Conservation (phyloP, 2,329 filamentous ascomycete species). For the Calonectria henricotiae region DNA sequence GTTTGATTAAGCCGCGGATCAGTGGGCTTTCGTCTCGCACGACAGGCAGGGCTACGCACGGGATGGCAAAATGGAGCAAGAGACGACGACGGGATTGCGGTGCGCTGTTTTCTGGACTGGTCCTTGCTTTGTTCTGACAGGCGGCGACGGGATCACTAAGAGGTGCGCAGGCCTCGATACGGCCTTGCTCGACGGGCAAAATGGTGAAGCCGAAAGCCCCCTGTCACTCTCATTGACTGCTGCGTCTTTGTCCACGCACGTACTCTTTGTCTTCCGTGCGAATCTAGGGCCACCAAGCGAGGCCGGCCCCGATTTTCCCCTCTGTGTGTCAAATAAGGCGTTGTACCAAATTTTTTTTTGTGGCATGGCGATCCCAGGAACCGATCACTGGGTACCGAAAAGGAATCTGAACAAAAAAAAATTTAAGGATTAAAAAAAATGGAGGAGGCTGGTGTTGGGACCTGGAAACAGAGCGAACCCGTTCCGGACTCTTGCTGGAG, state of each 20-base stretch:
- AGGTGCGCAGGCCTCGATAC: neutral
- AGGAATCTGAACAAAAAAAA: neutral
- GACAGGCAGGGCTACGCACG: slow-evolving; percentile 22
- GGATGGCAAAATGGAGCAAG: slow-evolving; percentile 15
- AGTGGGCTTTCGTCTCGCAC: slow-evolving; percentile 25
- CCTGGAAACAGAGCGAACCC: neutral
- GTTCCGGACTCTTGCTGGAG: slow-evolving; percentile 5
- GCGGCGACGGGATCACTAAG: slow-evolving; percentile 8
- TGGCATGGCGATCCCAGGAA: slow-evolving; percentile 18
- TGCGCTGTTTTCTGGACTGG: slow-evolving; percentile 26
- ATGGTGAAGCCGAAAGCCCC: slow-evolving; percentile 9
- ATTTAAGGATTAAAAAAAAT: slow-evolving; percentile 13
- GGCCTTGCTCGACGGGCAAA: neutral
- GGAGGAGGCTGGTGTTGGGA: slow-evolving; percentile 38
- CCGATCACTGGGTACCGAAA: slow-evolving; percentile 20
- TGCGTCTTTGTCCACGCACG: neutral
- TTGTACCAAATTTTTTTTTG: neutral
- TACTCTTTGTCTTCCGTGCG: neutral
- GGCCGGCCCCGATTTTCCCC: neutral
- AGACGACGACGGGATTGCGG: neutral
- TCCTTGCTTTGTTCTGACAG: slow-evolving; percentile 18
- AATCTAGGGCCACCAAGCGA: neutral
- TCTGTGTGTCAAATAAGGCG: slow-evolving; percentile 2
- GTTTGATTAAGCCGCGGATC: slow-evolving; percentile 38
- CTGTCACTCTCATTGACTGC: neutral